Base-by-base conservation (phyloP, 352 stramenopile species). In the Pythium coloratum region DNA sequence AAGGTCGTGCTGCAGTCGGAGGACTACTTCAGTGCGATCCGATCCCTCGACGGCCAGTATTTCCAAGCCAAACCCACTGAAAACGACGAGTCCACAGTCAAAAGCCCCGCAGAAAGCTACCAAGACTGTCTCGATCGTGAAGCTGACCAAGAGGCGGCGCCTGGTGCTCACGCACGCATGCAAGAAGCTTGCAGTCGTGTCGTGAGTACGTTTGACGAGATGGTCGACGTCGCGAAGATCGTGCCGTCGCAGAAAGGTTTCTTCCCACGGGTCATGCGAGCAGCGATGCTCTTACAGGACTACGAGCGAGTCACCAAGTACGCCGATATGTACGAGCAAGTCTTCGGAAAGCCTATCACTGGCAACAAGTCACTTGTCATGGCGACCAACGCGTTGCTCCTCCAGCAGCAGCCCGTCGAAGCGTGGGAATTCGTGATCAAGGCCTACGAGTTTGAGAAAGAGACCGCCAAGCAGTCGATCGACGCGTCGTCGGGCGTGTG, bases 311-410 rank as follows among this genome's bases (percentile, higher is more conserved):
- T 83, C 6, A 63, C 72, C 32, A 65, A 77, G 44, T 66, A 85
- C 34, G 34, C 86, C 49, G 75, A 67, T 47, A 61, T 81, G 34
- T 70, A 80, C 57, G 67, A 53, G 28, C 9, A 55, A n/a, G 40
- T 33, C 30, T 63, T 62, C 18, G n/a, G 62, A 6, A 34, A 26
- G n/a, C 34, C 49, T 16, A 42, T 60, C 1, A 36, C 18, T 2
- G 30, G 54, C 42, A 16, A 16, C 32, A 69, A 62, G 6, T 70
- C 76, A 36, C 64, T 90, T n/a, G 76, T 70, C 20, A 87, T 86
- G 71, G 77, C 63, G 34, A 76, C 81, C 34, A 89, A 91, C 66
- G 81, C 74, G 20, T 58, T 81, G 12, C 70, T 91, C 49, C 53
- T 90, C 20, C 70, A 86, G 30, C 71, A 85, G n/a, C 70, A 84